Evolutionary conservation across 805 yeast species (phyloP), one percentile per base, ranked within the genome.

Genomic region (Zygoascus flipseniorum): DNA sequence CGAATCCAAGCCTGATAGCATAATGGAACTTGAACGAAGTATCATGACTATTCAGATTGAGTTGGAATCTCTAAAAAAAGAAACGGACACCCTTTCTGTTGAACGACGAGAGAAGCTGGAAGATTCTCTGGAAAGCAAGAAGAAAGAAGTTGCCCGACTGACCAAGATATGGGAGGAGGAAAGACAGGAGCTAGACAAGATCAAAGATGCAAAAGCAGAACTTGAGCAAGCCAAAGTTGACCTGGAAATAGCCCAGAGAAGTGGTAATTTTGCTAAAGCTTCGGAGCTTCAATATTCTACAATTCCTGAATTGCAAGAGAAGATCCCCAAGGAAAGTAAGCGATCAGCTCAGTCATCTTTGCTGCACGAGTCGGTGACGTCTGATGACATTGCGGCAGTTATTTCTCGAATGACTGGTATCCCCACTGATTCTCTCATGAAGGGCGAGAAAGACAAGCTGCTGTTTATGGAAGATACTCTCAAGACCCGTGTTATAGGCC

Each of bases 41-140:
- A 82, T 92, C 47, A 89, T 92, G 89, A 93, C 96, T 3, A 85
- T 93, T 56, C 90, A 90, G 69, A 93, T 93, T 61, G 99, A 93
- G 69, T 76, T 93, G 55, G 99, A 92, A 69, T 89, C 97, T 0
- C 75, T 93, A 63, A 81, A 92, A 63, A 93, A 93, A 65, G 99
- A 93, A 66, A 88, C 89, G 3, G 97, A 92, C 65, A 82, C 85
- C 2, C 68, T 90, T 31, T 87, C 97, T 0, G 66, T 78, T 5
- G 97, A 90, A 61, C 79, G 97, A 58, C 81, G 83, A 58, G 79
- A 74, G n/a, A 82, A 82, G 56, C 72, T 93, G 44, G 87, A 89
- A 60, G 78, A 77, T 16, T 86, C 85, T 28, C 73, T 93, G 52
- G 73, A 75, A 18, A 62, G 69, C 46, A 87, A 89, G 62, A 74